Evolutionary conservation across 306 rosid species (phyloP), one percentile per base, ranked within the genome.

Genomic region (Arachis stenosperma): DNA sequence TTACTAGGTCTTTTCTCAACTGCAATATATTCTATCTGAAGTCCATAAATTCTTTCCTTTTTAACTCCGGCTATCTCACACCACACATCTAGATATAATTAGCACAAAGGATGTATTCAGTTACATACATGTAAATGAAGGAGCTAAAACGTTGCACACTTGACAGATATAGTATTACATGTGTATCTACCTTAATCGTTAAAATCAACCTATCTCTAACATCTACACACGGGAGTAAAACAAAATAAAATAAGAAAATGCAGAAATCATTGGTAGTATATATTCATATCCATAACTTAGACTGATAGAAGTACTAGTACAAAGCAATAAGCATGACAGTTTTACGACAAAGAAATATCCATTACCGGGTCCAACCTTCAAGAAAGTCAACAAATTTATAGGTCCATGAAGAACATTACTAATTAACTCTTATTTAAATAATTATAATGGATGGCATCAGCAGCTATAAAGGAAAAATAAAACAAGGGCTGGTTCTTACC

Each of bases 401-500:
- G 70, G 8, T 22, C 27, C 27, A 22, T 22, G 27, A 22, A 22
- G 27, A 22, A 22, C 27, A 22, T 22, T 22, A 22, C 27, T 22
- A 22, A 22, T 22, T 22, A 22, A 22, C 27, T 22, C 27, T 22
- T 22, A 1, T 22, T 22, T 22, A 22, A 22, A 22, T 22, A 22
- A 22, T 22, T 22, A 22, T 22, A 22, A 22, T 22, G 27, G 27
- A 22, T 22, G 27, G 57, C 47, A 72, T 29, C n/a, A 57, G 39
- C 27, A 69, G 61, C 15, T 6, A 9, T 48, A 43, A 36, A 29
- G 51, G 13, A 0, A 30, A 50, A 4, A 33, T 2, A n/a, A 10
- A 14, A 9, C 1, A 55, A 81, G 10, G 4, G 4, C 3, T 13
- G 51, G 65, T 61, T 80, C 91, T 80, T 80, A 90, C 97, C 58